Conservation (phyloP, 2,329 filamentous ascomycete genomes). For the Pseudocercospora ulei region DNA sequence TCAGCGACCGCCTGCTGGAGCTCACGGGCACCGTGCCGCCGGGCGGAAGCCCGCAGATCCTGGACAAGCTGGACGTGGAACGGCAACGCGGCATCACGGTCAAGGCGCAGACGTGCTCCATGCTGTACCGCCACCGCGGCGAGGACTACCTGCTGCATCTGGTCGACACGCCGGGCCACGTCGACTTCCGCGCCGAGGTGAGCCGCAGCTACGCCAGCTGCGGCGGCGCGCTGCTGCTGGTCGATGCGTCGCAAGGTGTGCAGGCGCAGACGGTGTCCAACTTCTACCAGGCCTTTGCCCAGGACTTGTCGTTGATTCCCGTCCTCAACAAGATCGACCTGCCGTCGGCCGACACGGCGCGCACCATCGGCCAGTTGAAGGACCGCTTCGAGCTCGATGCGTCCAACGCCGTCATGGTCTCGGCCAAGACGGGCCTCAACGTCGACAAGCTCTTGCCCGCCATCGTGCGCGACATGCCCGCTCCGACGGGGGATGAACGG, state of each 20-base stretch:
- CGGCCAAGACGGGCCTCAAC: conserved; percentile 87
- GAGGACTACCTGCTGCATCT: conserved; percentile 88
- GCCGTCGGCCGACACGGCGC: conserved; percentile 73
- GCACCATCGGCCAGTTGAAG: conserved; percentile 76
- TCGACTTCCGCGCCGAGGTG: conserved; percentile 94
- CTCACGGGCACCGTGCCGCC: conserved; percentile 84
- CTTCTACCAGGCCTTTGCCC: conserved; percentile 93
- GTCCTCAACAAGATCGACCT: conserved; percentile 97
- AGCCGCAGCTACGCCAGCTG: conserved; percentile 93
- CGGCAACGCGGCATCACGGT: conserved; percentile 93
- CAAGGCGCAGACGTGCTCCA: conserved; percentile 96
- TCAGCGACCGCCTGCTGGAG: conserved; percentile 85
- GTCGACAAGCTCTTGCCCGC: conserved; percentile 72
- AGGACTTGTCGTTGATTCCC: conserved; percentile 75
- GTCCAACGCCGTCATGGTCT: conserved; percentile 64
- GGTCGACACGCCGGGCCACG: conserved; percentile 93
- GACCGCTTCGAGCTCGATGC: conserved; percentile 80
- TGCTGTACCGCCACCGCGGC: conserved; percentile 82
- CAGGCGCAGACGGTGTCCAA: conserved; percentile 98
- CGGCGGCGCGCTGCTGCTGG: conserved; percentile 80
- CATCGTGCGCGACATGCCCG: conserved; percentile 75
- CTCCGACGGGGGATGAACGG: conserved; percentile 61
- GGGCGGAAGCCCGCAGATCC: conserved; percentile 82
- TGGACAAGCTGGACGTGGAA: conserved; percentile 96
- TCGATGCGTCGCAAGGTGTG: conserved; percentile 91